Percentiles rank a stretch among this genome's conserved stretches.
Evolutionary conservation across 1,139 yeast genomes (phyloP).

Genomic region (Suhomyces yuchorum): DNA sequence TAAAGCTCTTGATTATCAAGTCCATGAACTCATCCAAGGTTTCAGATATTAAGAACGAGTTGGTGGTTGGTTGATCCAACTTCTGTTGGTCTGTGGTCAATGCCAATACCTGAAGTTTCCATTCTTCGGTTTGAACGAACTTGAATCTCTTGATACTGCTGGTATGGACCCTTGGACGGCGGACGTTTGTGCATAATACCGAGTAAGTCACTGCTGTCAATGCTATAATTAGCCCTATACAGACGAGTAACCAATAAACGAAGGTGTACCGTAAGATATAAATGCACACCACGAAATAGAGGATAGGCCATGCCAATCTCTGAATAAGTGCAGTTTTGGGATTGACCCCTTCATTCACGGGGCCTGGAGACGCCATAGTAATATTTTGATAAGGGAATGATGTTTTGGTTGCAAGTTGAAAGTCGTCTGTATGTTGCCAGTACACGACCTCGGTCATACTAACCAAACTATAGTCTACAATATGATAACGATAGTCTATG

Average conservation of each 20-base stretch:
- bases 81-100: conserved; percentile 9
- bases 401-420: conserved; percentile 3
- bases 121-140: conserved; percentile 13
- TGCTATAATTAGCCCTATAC: conserved; percentile 4
- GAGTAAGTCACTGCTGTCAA: conserved; percentile 3
- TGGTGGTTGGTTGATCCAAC: conserved; percentile 36
- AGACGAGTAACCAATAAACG: conserved; percentile 15
- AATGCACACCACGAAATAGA: conserved; percentile 7
- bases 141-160: conserved; percentile 12
- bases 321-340: not conserved
- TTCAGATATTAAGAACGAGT: conserved; percentile 55
- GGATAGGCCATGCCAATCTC: conserved; percentile 1
- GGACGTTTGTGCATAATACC: conserved; percentile 8
- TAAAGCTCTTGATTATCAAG: conserved; percentile 59
- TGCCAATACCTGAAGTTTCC: conserved; percentile 12
- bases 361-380: conserved; percentile 3
- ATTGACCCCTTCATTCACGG: not conserved
- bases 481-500: not conserved
- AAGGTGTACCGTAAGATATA: conserved; percentile 16
- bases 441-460: not conserved
- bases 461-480: not conserved
- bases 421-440: conserved; percentile 1
- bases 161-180: conserved; percentile 1
- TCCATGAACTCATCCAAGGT: conserved; percentile 55
- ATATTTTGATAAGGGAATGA: not conserved